Conservation (phyloP, 2,329 filamentous ascomycete genomes). For the Stachybotrys chartarum region DNA sequence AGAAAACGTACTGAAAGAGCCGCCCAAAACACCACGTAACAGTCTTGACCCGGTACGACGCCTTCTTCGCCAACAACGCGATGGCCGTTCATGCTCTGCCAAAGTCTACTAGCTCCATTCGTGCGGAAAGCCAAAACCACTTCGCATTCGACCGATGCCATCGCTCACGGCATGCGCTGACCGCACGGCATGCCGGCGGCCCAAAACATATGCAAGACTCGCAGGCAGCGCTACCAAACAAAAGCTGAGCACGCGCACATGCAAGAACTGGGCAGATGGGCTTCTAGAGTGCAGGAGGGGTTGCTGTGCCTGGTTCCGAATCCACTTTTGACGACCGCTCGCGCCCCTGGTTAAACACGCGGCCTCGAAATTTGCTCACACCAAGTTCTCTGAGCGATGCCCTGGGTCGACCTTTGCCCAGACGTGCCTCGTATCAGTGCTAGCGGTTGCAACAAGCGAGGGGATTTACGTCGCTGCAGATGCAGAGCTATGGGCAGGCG, state of each 20-base stretch:
- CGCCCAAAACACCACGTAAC: too few relatives aligned
- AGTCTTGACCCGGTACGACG: too few relatives aligned
- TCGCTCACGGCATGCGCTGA: neutral
- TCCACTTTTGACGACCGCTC: neutral
- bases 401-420: neutral
- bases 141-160: too few relatives aligned
- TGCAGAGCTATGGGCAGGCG: too few relatives aligned
- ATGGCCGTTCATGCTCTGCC: too few relatives aligned
- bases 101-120: too few relatives aligned
- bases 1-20: too few relatives aligned
- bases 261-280: neutral
- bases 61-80: too few relatives aligned
- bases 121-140: too few relatives aligned
- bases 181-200: neutral
- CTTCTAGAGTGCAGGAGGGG: too few relatives aligned
- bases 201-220: neutral
- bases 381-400: neutral
- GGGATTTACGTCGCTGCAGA: neutral
- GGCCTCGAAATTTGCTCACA: neutral
- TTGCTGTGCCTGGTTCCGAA: neutral
- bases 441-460: neutral
- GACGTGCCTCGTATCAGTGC: neutral
- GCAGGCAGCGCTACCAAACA: neutral
- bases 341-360: neutral
- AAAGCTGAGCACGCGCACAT: neutral